A percentile compares a stretch with the other conserved stretches of the same genome.
phyloP scores from a whole-genome alignment of 192 early-diverging fungal genomes.

The Chytriomyces confervae region DNA sequence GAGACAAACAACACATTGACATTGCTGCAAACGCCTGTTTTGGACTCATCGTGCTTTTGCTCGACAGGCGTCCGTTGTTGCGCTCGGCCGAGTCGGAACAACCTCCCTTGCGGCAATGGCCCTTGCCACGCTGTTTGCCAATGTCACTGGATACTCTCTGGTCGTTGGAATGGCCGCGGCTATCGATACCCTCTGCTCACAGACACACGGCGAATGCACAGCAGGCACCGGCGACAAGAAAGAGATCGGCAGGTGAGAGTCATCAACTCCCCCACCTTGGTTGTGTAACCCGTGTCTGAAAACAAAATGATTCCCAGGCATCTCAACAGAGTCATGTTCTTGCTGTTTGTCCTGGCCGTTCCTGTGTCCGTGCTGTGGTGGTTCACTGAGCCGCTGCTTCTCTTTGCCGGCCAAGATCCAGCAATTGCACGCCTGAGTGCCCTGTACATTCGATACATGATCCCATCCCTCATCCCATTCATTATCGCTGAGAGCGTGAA shows the following conservation, averaged over 20 bases:
- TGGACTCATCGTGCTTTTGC: background rate
- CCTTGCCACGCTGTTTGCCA: slow-evolving; percentile 44
- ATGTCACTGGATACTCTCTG: slow-evolving; percentile 51
- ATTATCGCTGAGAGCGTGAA: slow-evolving; percentile 85
- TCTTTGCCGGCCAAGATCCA: slow-evolving; percentile 76
- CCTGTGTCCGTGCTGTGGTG: slow-evolving; percentile 75
- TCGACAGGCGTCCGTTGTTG: background rate
- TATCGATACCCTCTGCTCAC: slow-evolving; percentile 59
- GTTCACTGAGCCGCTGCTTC: slow-evolving; percentile 71
- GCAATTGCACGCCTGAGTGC: slow-evolving; percentile 71
- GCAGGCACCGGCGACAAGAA: background rate
- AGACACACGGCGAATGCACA: slow-evolving; percentile 29
- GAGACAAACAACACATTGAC: background rate
- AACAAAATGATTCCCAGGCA: slow-evolving; percentile 40
- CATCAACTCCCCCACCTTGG: background rate
- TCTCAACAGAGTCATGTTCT: slow-evolving; percentile 71
- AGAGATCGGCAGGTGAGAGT: slow-evolving; percentile 19
- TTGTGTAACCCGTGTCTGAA: background rate
- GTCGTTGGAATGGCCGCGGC: slow-evolving; percentile 55
- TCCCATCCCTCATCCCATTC: slow-evolving; percentile 77
- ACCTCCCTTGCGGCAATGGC: slow-evolving; percentile 45
- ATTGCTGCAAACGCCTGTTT: background rate
- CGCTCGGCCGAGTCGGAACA: slow-evolving; percentile 23
- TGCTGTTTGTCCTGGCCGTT: slow-evolving; percentile 71
- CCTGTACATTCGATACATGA: slow-evolving; percentile 66